Evolutionary conservation across 495 filamentous ascomycete genomes (phyloP).

Genomic region (Xylaria flabelliformis): DNA sequence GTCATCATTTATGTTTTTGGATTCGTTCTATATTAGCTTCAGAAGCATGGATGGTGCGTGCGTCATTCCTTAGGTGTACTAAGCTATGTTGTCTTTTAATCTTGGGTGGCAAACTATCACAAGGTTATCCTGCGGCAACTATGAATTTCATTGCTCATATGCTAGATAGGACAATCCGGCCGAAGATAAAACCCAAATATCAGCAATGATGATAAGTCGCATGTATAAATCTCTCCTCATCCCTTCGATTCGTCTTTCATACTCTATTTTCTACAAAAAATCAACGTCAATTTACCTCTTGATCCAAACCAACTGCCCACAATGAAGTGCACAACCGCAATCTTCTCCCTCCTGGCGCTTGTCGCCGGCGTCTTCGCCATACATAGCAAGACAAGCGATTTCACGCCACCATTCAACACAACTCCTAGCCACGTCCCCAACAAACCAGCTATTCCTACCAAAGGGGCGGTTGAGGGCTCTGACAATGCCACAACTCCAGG

Average conservation of each 20-base stretch:
- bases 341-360: not conserved
- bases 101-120: not conserved
- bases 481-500: not conserved
- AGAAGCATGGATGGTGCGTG: not conserved
- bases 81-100: not conserved
- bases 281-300: not conserved
- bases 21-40: not conserved
- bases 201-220: not conserved
- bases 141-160: not conserved
- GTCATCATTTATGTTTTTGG: not conserved
- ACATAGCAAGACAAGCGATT: not conserved
- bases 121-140: not conserved
- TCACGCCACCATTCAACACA: not conserved
- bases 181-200: not conserved
- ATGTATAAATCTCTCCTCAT: not conserved
- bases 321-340: not conserved
- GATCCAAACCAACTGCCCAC: not conserved
- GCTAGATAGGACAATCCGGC: not conserved
- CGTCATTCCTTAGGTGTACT: not conserved
- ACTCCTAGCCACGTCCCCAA: not conserved
- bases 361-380: not conserved
- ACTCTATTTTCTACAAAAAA: not conserved
- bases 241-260: not conserved
- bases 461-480: not conserved
- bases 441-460: not conserved